A percentile compares a stretch with the other conserved stretches of the same genome.
phyloP scores from a whole-genome alignment of 1,284 basidiomycete species.

The Pholiota adiposa region DNA sequence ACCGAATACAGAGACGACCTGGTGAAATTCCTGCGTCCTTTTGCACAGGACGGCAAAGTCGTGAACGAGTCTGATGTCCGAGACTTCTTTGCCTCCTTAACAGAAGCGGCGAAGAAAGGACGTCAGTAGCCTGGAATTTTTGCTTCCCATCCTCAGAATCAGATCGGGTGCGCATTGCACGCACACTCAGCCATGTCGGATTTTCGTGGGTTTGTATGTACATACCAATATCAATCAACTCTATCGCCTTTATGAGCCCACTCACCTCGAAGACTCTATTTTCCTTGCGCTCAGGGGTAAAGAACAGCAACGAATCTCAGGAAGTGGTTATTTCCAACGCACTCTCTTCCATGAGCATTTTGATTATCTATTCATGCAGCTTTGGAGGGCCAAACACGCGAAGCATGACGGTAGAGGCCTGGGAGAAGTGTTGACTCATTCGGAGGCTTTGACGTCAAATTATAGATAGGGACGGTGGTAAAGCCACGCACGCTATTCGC shows the following conservation, averaged over 20 bases:
- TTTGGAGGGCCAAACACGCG: neutral
- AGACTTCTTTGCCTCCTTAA: slow-evolving; percentile 65
- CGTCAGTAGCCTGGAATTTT: slow-evolving; percentile 10
- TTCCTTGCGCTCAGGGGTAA: slow-evolving; percentile 13
- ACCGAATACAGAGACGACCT: slow-evolving; percentile 60
- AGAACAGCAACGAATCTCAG: slow-evolving; percentile 10
- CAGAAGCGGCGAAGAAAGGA: slow-evolving; percentile 34
- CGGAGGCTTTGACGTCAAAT: neutral
- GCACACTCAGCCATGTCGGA: neutral
- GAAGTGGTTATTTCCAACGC: slow-evolving; percentile 11
- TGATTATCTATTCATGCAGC: neutral
- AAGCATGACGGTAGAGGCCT: neutral
- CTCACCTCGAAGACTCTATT: neutral
- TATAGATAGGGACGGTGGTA: neutral
- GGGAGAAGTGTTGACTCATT: neutral
- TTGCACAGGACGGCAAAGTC: slow-evolving; percentile 77
- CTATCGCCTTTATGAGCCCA: neutral
- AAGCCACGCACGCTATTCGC: neutral
- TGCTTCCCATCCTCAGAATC: neutral
- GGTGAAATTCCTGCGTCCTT: slow-evolving; percentile 73
- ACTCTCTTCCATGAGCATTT: slow-evolving; percentile 3
- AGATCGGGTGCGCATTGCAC: neutral
- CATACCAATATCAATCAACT: neutral
- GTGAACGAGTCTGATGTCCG: slow-evolving; percentile 75
- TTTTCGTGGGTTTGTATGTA: neutral